Evolutionary conservation across 768 basidiomycete genomes (phyloP), one percentile per base, ranked within the genome.

Genomic region (Lentinus tigrinus): DNA sequence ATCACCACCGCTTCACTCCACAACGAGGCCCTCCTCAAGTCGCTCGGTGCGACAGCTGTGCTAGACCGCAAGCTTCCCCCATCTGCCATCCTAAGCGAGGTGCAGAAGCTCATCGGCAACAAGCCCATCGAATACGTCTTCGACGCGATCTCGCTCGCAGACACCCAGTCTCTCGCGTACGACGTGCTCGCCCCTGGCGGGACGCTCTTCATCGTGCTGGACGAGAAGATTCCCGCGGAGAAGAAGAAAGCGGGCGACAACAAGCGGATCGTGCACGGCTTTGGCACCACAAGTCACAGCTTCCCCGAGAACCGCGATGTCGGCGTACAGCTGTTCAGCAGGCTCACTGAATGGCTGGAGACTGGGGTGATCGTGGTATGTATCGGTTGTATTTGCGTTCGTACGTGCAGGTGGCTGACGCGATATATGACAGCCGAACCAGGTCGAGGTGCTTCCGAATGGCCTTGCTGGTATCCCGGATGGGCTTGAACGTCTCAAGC

Each of bases 401-500:
- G 50, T 8, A 13, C 11, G 28, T 7, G 13, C 2, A 26, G 7
- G 14, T 3, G n/a, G 19, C 50, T 52, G 4, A 52, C 23, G 28
- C 26, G 50, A 2, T 21, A 48, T 31, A 52, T 39, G 9, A 38
- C 47, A 81, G 81, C 76, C 78, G 2, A 79, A 77, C 63, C 67
- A 68, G 26, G 69, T 75, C n/a, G 75, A 80, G 44, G 63, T 75
- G n/a, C 49, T 82, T 17, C 65, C 72, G 0, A 70, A 70, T 13
- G 81, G 81, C 17, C 66, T 82, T 24, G 67, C 63, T 28, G 79
- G 54, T 14, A 76, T 82, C 43, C 61, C 66, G 37, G 65, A 65
- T n/a, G 82, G 75, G 13, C 61, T 83, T 48, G 69, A 75, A 63
- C 70, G 73, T 50, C 63, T 82, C 65, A 66, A 73, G 56, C 14